Base-by-base conservation (phyloP, 768 basidiomycete genomes). In the Pleurotus citrinopileatus region DNA sequence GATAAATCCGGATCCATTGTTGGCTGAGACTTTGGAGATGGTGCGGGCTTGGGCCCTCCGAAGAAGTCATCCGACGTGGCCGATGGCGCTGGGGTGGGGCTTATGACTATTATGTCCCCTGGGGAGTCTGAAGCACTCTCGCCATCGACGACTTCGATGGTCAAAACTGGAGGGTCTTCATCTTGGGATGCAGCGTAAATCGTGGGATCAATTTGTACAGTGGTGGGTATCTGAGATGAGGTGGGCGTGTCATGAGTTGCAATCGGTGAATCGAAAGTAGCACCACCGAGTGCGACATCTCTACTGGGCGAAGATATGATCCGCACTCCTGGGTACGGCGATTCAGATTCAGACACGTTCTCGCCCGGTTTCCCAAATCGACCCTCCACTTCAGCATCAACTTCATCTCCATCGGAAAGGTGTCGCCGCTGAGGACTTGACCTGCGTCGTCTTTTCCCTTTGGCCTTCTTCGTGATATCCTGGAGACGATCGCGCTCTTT, bases 61-160 rank as follows among this genome's bases (percentile, higher is more conserved):
- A 17, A 6, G 17, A 26, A 25, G 12, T 27, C 43, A 22, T 44
- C 43, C 4, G 22, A 25, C 4, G 26, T 27, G 19, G 43, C 22
- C 19, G 48, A 36, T 12, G 1, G 32, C 15, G 48, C 48, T 22
- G 48, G 48, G 32, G 48, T 51, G 7, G 48, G 48, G 22, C 48
- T 51, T 17, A 51, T n/a, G 13, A 51, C 22, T 5, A 25, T 20
- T n/a, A 51, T 51, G 29, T 37, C 29, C 10, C 15, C 17, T 23
- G 17, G 29, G 9, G 23, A 19, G 7, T 8, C 26, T 19, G 45
- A 28, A 19, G 15, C n/a, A 9, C 12, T 28, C 15, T 27, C 28
- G 4, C 19, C 45, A 5, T 32, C n/a, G 2, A 40, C 19, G 38
- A 19, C 38, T 40, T 40, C 38, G 17, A 40, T 7, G 10, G 15